Percentiles rank a stretch among this genome's conserved stretches.
Evolutionary conservation across 1,284 basidiomycete species (phyloP).

Genomic region (Trichosporon sp.): DNA sequence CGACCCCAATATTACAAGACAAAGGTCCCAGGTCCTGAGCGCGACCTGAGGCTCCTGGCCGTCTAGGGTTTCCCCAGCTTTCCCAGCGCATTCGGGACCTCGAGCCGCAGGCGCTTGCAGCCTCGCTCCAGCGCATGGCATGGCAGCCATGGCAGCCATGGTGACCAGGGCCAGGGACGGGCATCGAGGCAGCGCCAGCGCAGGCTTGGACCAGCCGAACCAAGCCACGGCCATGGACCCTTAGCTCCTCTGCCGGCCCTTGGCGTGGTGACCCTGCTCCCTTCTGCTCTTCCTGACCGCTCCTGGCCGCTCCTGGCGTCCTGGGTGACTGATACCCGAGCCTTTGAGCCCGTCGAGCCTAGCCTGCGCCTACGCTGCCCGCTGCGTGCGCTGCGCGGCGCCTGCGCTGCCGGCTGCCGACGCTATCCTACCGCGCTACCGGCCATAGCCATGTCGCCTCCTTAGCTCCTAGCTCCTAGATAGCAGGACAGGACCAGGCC

Average conservation of each 20-base stretch:
- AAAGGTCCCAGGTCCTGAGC: neutral
- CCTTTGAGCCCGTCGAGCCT: neutral
- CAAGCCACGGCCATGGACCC: neutral
- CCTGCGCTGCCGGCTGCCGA: neutral
- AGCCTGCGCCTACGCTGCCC: neutral
- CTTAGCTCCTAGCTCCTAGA: neutral
- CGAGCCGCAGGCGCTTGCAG: neutral
- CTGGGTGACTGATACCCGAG: neutral
- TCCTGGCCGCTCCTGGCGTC: neutral
- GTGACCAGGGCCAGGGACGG: neutral
- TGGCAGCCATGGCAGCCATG: neutral
- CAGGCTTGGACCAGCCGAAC: neutral
- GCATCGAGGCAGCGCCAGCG: neutral
- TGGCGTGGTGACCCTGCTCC: neutral
- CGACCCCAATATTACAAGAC: conserved; percentile 1
- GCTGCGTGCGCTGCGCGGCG: neutral
- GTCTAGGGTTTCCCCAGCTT: neutral
- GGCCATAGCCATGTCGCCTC: neutral
- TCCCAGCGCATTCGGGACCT: neutral
- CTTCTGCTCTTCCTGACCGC: neutral
- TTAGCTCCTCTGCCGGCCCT: neutral
- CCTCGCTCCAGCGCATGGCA: too few relatives aligned
- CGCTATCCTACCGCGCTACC: neutral
- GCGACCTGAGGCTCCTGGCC: conserved; percentile 3
- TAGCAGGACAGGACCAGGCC: neutral